Percentiles rank a stretch among this genome's conserved stretches.
phyloP scores from a whole-genome alignment of 257 asterid genomes.

The Primulina eburnea region DNA sequence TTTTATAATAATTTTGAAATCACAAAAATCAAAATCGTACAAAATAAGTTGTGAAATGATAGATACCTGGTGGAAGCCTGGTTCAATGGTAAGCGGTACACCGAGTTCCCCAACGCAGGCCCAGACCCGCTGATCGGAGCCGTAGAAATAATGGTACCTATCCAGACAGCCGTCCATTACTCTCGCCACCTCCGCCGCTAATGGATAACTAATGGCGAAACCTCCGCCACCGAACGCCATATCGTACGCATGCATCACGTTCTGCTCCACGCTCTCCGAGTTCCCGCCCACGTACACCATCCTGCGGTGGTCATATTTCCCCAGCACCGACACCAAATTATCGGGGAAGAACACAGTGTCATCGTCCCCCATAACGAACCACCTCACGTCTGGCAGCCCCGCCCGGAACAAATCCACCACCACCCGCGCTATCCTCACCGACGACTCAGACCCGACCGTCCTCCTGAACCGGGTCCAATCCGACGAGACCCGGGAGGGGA shows the following conservation, averaged over 20 bases:
- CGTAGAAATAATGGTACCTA: slow-evolving; percentile 73
- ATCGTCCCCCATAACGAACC: slow-evolving; percentile 98
- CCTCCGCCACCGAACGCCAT: slow-evolving; percentile 99
- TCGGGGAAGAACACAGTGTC: slow-evolving; percentile 84
- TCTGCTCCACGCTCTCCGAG: slow-evolving; percentile 89
- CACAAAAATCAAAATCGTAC: too few relatives aligned
- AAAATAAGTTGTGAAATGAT: not conserved
- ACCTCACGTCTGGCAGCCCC: slow-evolving; percentile 63
- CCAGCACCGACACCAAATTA: slow-evolving; percentile 63
- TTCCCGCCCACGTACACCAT: slow-evolving; percentile 79
- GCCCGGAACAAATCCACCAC: slow-evolving; percentile 59
- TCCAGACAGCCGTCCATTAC: slow-evolving; percentile 72
- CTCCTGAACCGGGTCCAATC: slow-evolving; percentile 57
- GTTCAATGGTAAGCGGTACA: slow-evolving; percentile 56
- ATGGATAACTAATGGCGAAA: slow-evolving; percentile 67
- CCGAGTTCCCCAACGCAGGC: slow-evolving; percentile 87
- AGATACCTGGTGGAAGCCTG: slow-evolving; percentile 89
- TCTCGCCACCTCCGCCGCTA: slow-evolving; percentile 55
- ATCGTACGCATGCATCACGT: slow-evolving; percentile 69
- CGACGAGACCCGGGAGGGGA: slow-evolving; percentile 60
- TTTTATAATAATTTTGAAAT: too few relatives aligned
- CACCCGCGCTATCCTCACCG: slow-evolving; percentile 78
- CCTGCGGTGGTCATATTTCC: slow-evolving; percentile 66
- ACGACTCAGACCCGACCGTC: slow-evolving; percentile 47
- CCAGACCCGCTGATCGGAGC: slow-evolving; percentile 88